A percentile compares a stretch with the other conserved stretches of the same genome.
phyloP scores from a whole-genome alignment of 1,139 yeast genomes.

The Debaryomyces subglobosus region DNA sequence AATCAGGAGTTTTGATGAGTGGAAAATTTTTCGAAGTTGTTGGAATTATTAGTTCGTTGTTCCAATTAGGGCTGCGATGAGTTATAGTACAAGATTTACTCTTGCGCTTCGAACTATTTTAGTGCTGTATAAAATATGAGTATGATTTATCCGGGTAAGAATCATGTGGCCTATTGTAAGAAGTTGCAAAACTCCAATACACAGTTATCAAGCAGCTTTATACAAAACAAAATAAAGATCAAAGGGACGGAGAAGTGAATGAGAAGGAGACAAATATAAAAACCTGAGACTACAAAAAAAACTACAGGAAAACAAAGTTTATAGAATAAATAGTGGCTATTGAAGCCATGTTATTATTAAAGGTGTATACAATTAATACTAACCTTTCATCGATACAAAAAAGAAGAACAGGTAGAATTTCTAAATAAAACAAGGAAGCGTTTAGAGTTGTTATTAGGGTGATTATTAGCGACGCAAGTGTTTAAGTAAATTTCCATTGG shows the following conservation, averaged over 20 bases:
- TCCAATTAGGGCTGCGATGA: conserved; percentile 8
- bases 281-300: background rate
- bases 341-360: conserved; percentile 3
- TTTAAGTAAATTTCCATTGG: conserved; percentile 35
- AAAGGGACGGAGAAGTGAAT: background rate
- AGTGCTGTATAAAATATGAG: conserved; percentile 1
- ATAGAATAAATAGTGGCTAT: background rate
- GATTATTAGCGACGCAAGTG: background rate
- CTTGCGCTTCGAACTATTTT: background rate
- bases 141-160: conserved; percentile 5
- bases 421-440: background rate
- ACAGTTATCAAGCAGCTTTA: background rate
- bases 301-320: background rate
- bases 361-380: background rate
- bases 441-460: too few relatives aligned
- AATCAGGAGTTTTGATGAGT: conserved; percentile 3
- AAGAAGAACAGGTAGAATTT: background rate
- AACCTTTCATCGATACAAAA: background rate
- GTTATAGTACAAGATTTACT: conserved; percentile 5
- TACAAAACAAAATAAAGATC: background rate
- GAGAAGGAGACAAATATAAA: background rate
- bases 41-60: background rate
- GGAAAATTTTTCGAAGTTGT: conserved; percentile 8
- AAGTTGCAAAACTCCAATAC: conserved; percentile 4
- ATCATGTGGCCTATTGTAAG: background rate